phyloP scores from a whole-genome alignment of 164 flowering plant species.

The Euptelea pleiosperma region DNA sequence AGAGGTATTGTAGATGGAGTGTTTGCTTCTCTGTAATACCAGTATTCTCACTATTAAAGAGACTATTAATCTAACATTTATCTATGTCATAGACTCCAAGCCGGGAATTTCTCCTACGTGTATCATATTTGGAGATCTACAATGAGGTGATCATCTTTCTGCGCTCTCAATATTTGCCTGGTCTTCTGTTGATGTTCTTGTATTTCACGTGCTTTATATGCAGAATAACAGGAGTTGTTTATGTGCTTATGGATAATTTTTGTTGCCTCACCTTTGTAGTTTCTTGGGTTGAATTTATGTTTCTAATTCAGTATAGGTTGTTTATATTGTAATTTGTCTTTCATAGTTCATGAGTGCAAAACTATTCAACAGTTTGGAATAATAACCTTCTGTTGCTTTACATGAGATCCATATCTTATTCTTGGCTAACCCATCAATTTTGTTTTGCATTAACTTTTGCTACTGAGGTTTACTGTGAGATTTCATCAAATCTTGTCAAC shows the following conservation, averaged over 20 bases:
- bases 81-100: conserved; percentile 65
- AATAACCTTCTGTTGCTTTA: too few relatives aligned
- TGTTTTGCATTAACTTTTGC: too few relatives aligned
- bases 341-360: neutral
- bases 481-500: neutral
- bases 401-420: too few relatives aligned
- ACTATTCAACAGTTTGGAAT: neutral
- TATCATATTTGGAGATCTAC: conserved; percentile 93
- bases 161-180: neutral
- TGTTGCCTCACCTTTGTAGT: neutral
- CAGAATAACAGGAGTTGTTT: neutral
- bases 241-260: neutral
- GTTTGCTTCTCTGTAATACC: neutral
- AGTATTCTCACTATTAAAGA: neutral
- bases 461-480: neutral
- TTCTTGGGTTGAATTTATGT: neutral
- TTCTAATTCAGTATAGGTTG: neutral
- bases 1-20: conserved; percentile 52
- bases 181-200: conserved; percentile 6
- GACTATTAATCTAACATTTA: conserved; percentile 16
- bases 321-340: neutral
- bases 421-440: too few relatives aligned
- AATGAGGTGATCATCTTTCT: conserved; percentile 65
- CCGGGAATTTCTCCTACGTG: conserved; percentile 90
- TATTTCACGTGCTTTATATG: neutral